Conservation (phyloP, 345 rosid genomes). For the Eucalyptus virginea region DNA sequence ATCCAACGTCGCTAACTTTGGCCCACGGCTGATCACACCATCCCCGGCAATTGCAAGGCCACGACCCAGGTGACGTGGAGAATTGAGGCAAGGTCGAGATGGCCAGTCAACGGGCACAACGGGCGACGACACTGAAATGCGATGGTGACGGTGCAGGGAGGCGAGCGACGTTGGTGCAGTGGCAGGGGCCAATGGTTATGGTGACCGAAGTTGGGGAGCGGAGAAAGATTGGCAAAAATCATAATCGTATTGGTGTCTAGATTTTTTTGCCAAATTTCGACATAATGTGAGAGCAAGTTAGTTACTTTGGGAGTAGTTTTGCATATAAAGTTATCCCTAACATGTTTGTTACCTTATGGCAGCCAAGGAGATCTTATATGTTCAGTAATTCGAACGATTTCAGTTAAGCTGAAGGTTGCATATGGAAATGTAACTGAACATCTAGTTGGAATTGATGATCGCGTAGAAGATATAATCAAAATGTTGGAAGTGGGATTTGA, state of each 20-base stretch:
- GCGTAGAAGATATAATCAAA: not conserved
- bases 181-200: not conserved
- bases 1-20: no score
- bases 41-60: not conserved
- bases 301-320: not conserved
- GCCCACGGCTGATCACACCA: no score
- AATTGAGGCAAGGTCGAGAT: not conserved
- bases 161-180: not conserved
- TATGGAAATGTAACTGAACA: not conserved
- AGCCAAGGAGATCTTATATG: not conserved
- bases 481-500: not conserved
- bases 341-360: not conserved
- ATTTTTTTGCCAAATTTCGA: not conserved
- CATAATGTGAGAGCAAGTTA: not conserved
- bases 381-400: not conserved
- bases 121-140: not conserved
- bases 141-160: not conserved
- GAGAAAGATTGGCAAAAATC: no score
- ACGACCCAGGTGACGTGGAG: not conserved
- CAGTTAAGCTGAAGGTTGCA: not conserved
- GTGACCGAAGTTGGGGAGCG: not conserved
- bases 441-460: not conserved
- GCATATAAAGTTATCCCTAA: not conserved
- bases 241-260: no score
- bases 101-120: not conserved